A percentile compares a stretch with the other conserved stretches of the same genome.
phyloP scores from a whole-genome alignment of 345 rosid species.

The Orychophragmus violaceus region DNA sequence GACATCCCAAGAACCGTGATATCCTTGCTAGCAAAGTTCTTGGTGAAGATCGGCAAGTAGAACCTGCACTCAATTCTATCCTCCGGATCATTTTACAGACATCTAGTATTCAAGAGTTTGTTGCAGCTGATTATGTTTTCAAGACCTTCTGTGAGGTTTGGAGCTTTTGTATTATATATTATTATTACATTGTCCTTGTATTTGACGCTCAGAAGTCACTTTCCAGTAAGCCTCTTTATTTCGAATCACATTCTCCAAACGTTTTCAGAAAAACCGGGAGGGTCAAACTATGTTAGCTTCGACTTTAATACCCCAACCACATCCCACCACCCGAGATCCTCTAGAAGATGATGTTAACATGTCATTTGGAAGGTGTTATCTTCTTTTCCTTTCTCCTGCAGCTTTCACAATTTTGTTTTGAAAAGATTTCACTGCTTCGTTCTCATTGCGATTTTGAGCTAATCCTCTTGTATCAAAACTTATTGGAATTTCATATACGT shows the following conservation, averaged over 20 bases:
- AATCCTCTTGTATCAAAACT: neutral
- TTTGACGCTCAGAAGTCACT: neutral
- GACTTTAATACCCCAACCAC: slow-evolving; percentile 85
- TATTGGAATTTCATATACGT: slow-evolving; percentile 8
- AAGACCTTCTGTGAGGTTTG: slow-evolving; percentile 88
- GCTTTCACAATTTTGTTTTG: neutral
- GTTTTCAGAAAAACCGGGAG: slow-evolving; percentile 63
- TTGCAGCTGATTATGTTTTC: slow-evolving; percentile 86
- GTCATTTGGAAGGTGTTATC: slow-evolving; percentile 92
- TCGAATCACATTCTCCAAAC: slow-evolving; percentile 7
- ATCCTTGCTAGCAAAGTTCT: slow-evolving; percentile 83
- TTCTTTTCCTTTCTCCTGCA: neutral
- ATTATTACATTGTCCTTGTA: neutral
- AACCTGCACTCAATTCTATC: slow-evolving; percentile 89
- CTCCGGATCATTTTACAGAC: slow-evolving; percentile 83
- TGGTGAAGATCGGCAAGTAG: slow-evolving; percentile 85
- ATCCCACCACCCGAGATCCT: slow-evolving; percentile 46
- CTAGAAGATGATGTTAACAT: slow-evolving; percentile 84
- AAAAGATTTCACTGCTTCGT: neutral
- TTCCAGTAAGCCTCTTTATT: slow-evolving; percentile 19
- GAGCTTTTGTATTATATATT: slow-evolving; percentile 15
- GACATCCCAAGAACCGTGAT: slow-evolving; percentile 71
- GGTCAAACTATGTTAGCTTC: slow-evolving; percentile 93
- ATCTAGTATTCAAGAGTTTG: slow-evolving; percentile 81
- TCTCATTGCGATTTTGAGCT: neutral